Conservation (phyloP, 192 early-diverging fungal species). For the Lobulomyces angularis region DNA sequence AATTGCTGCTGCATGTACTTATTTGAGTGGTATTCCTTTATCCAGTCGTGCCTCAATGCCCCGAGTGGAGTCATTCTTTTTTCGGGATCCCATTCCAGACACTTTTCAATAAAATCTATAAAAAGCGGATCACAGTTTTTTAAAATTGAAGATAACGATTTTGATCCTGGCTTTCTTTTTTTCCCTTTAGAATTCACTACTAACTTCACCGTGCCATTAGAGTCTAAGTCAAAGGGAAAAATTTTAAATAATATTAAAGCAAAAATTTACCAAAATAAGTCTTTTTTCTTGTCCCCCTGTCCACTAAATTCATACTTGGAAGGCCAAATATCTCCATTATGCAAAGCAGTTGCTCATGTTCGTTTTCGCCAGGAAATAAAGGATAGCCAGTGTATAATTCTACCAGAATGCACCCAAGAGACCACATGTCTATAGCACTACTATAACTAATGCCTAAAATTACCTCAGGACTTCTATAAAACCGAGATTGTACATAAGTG, state of each 20-base stretch:
- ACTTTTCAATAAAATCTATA: slow-evolving; percentile 71
- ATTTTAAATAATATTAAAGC: slow-evolving; percentile 8
- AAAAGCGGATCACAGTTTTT: slow-evolving; percentile 66
- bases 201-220: slow-evolving; percentile 5
- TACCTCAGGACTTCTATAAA: slow-evolving; percentile 95
- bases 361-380: slow-evolving; percentile 94
- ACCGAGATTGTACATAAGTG: slow-evolving; percentile 93
- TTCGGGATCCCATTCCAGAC: slow-evolving; percentile 83
- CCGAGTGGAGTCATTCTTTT: slow-evolving; percentile 75
- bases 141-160: slow-evolving; percentile 60
- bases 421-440: slow-evolving; percentile 95
- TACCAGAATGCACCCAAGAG: slow-evolving; percentile 86
- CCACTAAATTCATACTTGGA: slow-evolving; percentile 61
- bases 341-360: slow-evolving; percentile 87
- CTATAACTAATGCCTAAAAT: slow-evolving; percentile 76
- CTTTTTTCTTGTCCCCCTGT: slow-evolving; percentile 63
- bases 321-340: slow-evolving; percentile 88
- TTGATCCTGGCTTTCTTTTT: slow-evolving; percentile 39
- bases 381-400: slow-evolving; percentile 77
- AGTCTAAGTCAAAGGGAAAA: neutral
- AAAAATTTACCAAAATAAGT: slow-evolving; percentile 70
- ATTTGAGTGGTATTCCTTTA: slow-evolving; percentile 46
- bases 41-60: slow-evolving; percentile 75
- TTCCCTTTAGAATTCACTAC: slow-evolving; percentile 11
- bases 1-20: neutral